Base-by-base conservation (phyloP, 208 protist species). In the Borovskyia barvae region DNA sequence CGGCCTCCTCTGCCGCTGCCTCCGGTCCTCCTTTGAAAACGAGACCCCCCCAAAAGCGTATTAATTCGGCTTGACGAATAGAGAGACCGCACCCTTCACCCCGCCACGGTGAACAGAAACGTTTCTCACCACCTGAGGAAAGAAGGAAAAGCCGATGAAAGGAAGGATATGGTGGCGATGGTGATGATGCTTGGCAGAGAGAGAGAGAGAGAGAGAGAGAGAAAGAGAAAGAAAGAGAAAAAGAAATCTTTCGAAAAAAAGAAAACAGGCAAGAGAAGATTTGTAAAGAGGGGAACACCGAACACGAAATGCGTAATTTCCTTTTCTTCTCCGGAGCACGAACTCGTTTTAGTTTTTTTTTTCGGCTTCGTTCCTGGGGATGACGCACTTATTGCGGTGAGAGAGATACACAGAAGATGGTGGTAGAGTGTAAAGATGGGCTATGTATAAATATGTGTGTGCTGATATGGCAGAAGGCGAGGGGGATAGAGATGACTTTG, bases 141-240 rank as follows among this genome's bases (percentile, higher is more conserved):
- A n/a, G n/a, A n/a, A n/a, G n/a, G n/a, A n/a, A n/a, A n/a, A n/a
- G n/a, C n/a, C n/a, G n/a, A n/a, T n/a, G n/a, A n/a, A n/a, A n/a
- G n/a, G n/a, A n/a, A n/a, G n/a, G n/a, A n/a, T n/a, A n/a, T n/a
- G n/a, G n/a, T n/a, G n/a, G n/a, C n/a, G n/a, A n/a, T n/a, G n/a
- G n/a, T n/a, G n/a, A n/a, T n/a, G n/a, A n/a, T n/a, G 3, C 19
- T 33, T 32, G 30, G 14, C 40, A 24, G 30, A 48, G 2, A 12
- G 35, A 32, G 8, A 37, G 29, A 11, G n/a, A 39, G 17, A 37
- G 19, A 33, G 12, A 35, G 41, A 30, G 12, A 46, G 50, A 17
- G 50, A 36, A 22, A 35, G 36, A 36, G 49, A 3, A 51, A 66
- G 39, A 52, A 36, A 45, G 33, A 58, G 43, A 40, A 25, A 26